Conservation (phyloP, 2,329 filamentous ascomycete species). For the Aspergillus pseudonomiae region DNA sequence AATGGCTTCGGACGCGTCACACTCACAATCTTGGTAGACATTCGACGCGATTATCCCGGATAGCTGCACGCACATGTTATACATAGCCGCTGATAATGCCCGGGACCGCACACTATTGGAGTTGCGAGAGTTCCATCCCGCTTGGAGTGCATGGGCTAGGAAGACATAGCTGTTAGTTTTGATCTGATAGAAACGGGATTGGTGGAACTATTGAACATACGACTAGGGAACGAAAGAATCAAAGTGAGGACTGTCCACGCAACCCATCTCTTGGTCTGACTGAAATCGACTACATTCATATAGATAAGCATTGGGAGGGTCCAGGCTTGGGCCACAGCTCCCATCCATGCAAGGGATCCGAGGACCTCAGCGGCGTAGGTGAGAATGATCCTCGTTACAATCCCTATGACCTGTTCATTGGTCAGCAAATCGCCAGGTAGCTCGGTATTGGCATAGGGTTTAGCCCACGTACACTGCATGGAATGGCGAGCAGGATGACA, state of each 20-base stretch:
- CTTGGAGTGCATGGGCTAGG: slow-evolving; percentile 57
- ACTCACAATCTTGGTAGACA: slow-evolving; percentile 37
- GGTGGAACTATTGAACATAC: slow-evolving; percentile 16
- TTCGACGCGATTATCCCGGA: slow-evolving; percentile 39
- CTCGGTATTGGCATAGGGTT: slow-evolving; percentile 29
- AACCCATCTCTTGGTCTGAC: slow-evolving; percentile 53
- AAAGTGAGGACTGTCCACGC: slow-evolving; percentile 56
- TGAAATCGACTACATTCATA: slow-evolving; percentile 50
- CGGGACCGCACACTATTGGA: slow-evolving; percentile 43
- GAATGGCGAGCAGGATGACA: slow-evolving; percentile 62
- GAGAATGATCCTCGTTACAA: slow-evolving; percentile 22
- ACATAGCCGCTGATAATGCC: slow-evolving; percentile 40
- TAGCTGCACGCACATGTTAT: slow-evolving; percentile 45
- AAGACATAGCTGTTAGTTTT: slow-evolving; percentile 7
- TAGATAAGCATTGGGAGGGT: slow-evolving; percentile 56
- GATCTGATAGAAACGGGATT: neutral
- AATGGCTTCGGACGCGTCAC: neutral
- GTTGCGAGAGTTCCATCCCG: slow-evolving; percentile 44
- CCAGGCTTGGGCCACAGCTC: slow-evolving; percentile 57
- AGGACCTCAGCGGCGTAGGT: slow-evolving; percentile 38
- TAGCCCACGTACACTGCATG: slow-evolving; percentile 42
- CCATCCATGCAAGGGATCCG: slow-evolving; percentile 56
- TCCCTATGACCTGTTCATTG: slow-evolving; percentile 12
- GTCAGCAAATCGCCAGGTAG: slow-evolving; percentile 6
- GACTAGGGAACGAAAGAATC: slow-evolving; percentile 56